Evolutionary conservation across 257 asterid species (phyloP), one percentile per base, ranked within the genome.

Genomic region (Leptodermis oblonga): DNA sequence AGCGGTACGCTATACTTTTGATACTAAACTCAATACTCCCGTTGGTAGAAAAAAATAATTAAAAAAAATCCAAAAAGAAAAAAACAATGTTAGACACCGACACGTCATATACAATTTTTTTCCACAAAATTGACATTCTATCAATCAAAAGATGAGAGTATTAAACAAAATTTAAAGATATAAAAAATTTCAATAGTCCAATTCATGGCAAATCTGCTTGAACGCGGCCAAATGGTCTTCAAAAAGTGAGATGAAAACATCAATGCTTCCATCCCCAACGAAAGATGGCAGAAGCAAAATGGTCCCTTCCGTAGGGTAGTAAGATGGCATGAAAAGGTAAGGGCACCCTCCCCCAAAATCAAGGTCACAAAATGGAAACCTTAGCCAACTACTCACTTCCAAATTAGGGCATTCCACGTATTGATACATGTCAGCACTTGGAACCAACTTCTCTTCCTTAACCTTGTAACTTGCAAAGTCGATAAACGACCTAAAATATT

Each of bases 331-430:
- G 88, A 92, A 87, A 28, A 81, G 48, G 78, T 79, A 82, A 0
- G 98, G 98, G 48, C 84, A 77, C 15, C 98, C 98, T 8, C 73
- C 60, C 28, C 95, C 98, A 64, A 92, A 85, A 80, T 92, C 98
- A 5, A 92, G 79, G 67, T 89, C 94, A 69, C 81, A 83, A 66
- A 92, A 89, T 68, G 95, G 96, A 55, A 91, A 87, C 88, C 96
- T 84, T 42, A 91, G 74, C 97, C 96, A 91, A 54, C 97, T 91
- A 64, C 81, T 85, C 30, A 88, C 96, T 59, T 91, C 95, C 78
- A 91, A 70, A 72, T 91, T 84, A 15, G 98, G 96, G 81, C 92
- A 87, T 68, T 89, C 77, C 3, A 87, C 80, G 1, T 79, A 67
- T 73, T 84, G 86, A 36, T 78, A 34, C 26, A 83, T 85, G 62